These are phyloP conservation scores for Lentinula edodes DNA, from an alignment of 768 basidiomycete genomes.

Conservation along the genomic window DNA sequence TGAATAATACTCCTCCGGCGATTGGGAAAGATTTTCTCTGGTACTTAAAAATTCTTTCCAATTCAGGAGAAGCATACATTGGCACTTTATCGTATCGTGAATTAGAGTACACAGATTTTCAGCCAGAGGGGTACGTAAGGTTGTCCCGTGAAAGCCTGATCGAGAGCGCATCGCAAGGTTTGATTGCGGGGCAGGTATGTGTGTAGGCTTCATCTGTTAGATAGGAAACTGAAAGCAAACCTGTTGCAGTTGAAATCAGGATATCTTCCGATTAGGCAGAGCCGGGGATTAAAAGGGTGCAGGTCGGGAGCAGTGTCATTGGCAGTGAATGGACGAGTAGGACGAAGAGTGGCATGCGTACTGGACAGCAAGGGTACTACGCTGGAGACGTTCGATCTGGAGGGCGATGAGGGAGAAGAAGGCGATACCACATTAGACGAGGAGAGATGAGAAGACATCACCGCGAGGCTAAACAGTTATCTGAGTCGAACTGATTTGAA, in stretches of 20 bases:
- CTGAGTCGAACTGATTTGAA: constrained; percentile 14
- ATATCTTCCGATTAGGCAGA: constrained; percentile 49
- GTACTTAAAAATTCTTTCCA: background rate
- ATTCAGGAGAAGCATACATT: constrained; percentile 48
- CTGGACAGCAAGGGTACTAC: constrained; percentile 56
- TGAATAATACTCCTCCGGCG: constrained; percentile 31
- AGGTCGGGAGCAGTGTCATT: constrained; percentile 48
- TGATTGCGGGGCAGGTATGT: constrained; percentile 61
- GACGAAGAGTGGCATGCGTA: constrained; percentile 72
- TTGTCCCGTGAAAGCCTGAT: constrained; percentile 64
- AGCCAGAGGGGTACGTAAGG: constrained; percentile 42
- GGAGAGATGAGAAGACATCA: constrained; percentile 20
- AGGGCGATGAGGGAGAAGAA: constrained; percentile 56
- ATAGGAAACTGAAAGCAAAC: constrained; percentile 18
- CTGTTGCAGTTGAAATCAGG: constrained; percentile 43
- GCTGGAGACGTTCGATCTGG: constrained; percentile 75
- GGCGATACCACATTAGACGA: constrained; percentile 24
- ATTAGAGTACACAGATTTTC: constrained; percentile 53
- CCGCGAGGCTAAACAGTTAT: constrained; percentile 21
- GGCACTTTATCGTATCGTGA: constrained; percentile 59
- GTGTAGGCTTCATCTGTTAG: constrained; percentile 19
- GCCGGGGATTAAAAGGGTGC: constrained; percentile 50
- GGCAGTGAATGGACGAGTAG: constrained; percentile 69
- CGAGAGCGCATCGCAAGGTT: constrained; percentile 44
- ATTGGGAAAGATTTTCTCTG: background rate